A percentile compares a stretch with the other conserved stretches of the same genome.
phyloP scores from a whole-genome alignment of 345 rosid genomes.

The Eucalyptus regnans region DNA sequence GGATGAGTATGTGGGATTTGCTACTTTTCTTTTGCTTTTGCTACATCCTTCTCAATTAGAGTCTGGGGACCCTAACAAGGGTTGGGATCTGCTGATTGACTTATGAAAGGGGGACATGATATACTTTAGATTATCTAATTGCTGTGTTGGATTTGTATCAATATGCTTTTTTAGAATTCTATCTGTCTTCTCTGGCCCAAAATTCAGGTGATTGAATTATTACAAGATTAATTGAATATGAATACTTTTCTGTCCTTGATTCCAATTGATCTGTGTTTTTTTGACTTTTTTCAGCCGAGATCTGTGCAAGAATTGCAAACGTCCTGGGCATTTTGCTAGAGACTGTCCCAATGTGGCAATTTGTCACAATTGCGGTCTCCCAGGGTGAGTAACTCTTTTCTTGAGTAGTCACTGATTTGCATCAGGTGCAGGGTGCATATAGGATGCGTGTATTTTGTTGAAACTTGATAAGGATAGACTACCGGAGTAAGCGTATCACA shows the following conservation, averaged over 20 bases:
- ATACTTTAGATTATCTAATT: not conserved
- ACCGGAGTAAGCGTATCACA: not conserved
- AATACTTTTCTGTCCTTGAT: not conserved
- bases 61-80: not conserved
- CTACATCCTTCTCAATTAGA: not conserved
- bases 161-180: not conserved
- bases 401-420: not conserved
- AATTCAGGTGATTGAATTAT: not conserved
- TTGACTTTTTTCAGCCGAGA: slow-evolving; percentile 42
- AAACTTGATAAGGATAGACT: not conserved
- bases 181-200: not conserved
- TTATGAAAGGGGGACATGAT: not conserved
- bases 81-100: not conserved
- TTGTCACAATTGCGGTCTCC: slow-evolving; percentile 96
- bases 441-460: not conserved
- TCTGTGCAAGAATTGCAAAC: slow-evolving; percentile 96
- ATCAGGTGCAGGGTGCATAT: not conserved
- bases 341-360: slow-evolving; percentile 95
- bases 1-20: not conserved
- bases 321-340: slow-evolving; percentile 96
- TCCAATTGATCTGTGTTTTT: not conserved
- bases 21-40: not conserved
- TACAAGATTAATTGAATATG: not conserved
- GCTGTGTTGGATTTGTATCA: not conserved
- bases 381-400: slow-evolving; percentile 46